These are phyloP conservation scores for Leptodermis oblonga DNA, from an alignment of 257 asterid genomes.

Conservation along the genomic window DNA sequence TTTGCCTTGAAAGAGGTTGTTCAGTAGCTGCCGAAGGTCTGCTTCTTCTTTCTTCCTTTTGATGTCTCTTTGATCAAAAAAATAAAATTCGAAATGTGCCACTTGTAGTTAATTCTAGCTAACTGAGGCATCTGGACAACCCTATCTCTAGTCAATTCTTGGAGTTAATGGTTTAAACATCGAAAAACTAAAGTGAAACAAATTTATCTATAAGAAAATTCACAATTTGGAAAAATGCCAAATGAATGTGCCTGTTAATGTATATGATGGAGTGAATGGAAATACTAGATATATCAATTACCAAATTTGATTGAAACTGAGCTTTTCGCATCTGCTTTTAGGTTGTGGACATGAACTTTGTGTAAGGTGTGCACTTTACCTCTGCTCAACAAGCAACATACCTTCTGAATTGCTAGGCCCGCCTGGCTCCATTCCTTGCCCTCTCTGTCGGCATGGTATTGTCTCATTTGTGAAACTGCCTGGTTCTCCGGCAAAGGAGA, in stretches of 20 bases:
- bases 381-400: slow-evolving; percentile 84
- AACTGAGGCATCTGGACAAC: background rate
- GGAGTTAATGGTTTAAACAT: background rate
- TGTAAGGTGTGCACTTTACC: slow-evolving; percentile 88
- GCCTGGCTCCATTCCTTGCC: slow-evolving; percentile 89
- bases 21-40: slow-evolving; percentile 82
- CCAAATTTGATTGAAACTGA: slow-evolving; percentile 27
- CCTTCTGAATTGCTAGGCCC: slow-evolving; percentile 60
- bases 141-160: background rate
- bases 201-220: background rate
- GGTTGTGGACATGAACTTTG: slow-evolving; percentile 91
- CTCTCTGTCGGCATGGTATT: slow-evolving; percentile 81
- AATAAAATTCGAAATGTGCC: background rate
- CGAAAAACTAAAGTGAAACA: background rate
- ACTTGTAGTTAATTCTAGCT: background rate
- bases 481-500: slow-evolving; percentile 60
- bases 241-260: background rate
- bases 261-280: background rate
- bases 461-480: slow-evolving; percentile 58
- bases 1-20: slow-evolving; percentile 91
- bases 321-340: slow-evolving; percentile 21
- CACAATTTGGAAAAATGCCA: background rate
- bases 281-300: background rate
- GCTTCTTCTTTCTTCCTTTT: slow-evolving; percentile 5
- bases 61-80: slow-evolving; percentile 5